Conservation (phyloP, 805 yeast species). For the Cyberlindnera galapagoensis region DNA sequence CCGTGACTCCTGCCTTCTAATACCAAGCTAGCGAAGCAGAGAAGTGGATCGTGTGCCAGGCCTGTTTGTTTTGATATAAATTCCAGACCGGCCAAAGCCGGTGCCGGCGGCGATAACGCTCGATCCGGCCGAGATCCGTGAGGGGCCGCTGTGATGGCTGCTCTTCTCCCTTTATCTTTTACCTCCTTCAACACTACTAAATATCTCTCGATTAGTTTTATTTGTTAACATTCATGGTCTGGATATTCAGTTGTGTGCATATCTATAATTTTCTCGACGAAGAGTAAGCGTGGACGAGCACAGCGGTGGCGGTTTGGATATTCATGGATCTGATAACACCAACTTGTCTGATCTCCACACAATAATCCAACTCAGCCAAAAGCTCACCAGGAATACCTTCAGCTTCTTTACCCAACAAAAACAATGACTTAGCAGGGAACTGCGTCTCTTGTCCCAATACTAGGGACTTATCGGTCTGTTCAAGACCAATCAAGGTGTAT, state of each 20-base stretch:
- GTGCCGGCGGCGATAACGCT: no score
- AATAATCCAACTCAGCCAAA: conserved; percentile 73
- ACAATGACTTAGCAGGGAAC: conserved; percentile 75
- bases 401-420: conserved; percentile 78
- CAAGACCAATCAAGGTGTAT: conserved; percentile 81
- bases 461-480: conserved; percentile 87
- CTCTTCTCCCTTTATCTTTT: neutral
- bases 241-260: no score
- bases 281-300: conserved; percentile 86
- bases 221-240: no score
- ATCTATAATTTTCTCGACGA: conserved; percentile 5
- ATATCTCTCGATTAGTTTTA: no score
- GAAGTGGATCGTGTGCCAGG: neutral
- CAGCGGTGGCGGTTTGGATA: conserved; percentile 94
- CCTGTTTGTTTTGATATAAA: no score
- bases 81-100: no score
- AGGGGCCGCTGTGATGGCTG: no score
- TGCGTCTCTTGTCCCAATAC: conserved; percentile 53
- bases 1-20: neutral
- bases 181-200: no score
- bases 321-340: conserved; percentile 95
- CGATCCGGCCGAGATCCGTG: no score
- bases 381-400: conserved; percentile 89
- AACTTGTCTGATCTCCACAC: conserved; percentile 86
- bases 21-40: neutral